Evolutionary conservation across 2,329 filamentous ascomycete genomes (phyloP), one percentile per base, ranked within the genome.

Genomic region (Microdochium trichocladiopsis): DNA sequence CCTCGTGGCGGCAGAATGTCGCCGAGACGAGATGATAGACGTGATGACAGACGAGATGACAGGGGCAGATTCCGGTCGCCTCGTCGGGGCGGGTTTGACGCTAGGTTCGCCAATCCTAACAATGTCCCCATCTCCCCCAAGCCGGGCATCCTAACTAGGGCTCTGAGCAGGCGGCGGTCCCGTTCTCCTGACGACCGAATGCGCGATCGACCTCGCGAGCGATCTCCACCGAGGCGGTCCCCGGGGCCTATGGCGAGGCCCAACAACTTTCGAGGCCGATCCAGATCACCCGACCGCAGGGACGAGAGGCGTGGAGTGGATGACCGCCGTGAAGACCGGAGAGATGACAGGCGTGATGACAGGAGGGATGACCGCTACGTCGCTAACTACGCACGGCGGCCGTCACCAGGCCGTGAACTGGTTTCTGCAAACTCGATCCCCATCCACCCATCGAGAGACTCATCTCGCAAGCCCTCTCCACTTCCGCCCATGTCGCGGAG

Each of bases 391-490:
- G 72, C 69, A 56, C 69, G 77, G 59, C 74, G 78, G 36, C 68
- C 69, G 16, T 77, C 77, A 4, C 47, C 47, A 25, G 23, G 12
- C 6, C 77, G 75, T 4, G 69, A 69, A 14, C 71, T 75, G 52
- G 76, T 80, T 36, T 75, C 77, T 6, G 71, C 69, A 23, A 69
- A 77, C 22, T 73, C 76, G 16, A 79, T 78, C 4, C 71, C 73
- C 18, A 69, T 80, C 22, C 41, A 18, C 3, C 72, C 72, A 43
- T 82, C 79, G 47, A 72, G 74, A 47, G 69, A 74, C 50, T 65
- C 72, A 9, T 82, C 79, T 2, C 72, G 76, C 52, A 72, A 73
- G 57, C 76, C 77, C 11, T 80, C 78, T 14, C 78, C 79, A n/a
- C 74, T 77, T 14, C 74, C 75, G 6, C 66, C 66, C 25, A 73